phyloP scores from a whole-genome alignment of 768 basidiomycete genomes.

The Filobasidium wieringae region DNA sequence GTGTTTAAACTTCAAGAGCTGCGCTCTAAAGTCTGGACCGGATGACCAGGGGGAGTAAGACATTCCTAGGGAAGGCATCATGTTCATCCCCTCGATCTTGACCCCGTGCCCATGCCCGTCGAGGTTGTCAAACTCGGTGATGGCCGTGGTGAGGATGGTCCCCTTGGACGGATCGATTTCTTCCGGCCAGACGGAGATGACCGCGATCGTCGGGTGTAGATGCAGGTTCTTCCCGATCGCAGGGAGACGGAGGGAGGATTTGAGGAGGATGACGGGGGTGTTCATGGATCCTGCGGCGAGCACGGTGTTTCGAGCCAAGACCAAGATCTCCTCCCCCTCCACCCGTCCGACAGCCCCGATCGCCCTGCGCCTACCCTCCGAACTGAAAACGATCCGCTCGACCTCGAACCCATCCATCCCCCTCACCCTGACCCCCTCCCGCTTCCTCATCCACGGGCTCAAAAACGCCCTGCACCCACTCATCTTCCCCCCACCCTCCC shows the following conservation, averaged over 20 bases:
- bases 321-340: conserved; percentile 1
- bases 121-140: conserved; percentile 20
- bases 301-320: conserved; percentile 18
- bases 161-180: conserved; percentile 30
- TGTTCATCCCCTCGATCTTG: conserved; percentile 27
- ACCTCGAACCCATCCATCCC: conserved; percentile 13
- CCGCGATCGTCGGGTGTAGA: conserved; percentile 24
- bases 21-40: conserved; percentile 13
- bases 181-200: conserved; percentile 23
- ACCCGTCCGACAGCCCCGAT: conserved; percentile 11
- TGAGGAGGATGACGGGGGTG: conserved; percentile 25
- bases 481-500: conserved; percentile 7
- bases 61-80: conserved; percentile 17
- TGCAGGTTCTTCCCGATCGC: conserved; percentile 30
- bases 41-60: conserved; percentile 14
- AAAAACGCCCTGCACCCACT: conserved; percentile 7
- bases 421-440: not conserved
- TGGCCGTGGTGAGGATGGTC: conserved; percentile 29
- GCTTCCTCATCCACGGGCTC: not conserved
- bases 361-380: not conserved
- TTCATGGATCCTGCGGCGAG: conserved; percentile 27
- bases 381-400: conserved; percentile 1
- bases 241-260: conserved; percentile 23
- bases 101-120: conserved; percentile 26
- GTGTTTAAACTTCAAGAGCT: conserved; percentile 17